Evolutionary conservation across 805 yeast genomes (phyloP), one percentile per base, ranked within the genome.

Genomic region (Kurtzmaniella fragi): DNA sequence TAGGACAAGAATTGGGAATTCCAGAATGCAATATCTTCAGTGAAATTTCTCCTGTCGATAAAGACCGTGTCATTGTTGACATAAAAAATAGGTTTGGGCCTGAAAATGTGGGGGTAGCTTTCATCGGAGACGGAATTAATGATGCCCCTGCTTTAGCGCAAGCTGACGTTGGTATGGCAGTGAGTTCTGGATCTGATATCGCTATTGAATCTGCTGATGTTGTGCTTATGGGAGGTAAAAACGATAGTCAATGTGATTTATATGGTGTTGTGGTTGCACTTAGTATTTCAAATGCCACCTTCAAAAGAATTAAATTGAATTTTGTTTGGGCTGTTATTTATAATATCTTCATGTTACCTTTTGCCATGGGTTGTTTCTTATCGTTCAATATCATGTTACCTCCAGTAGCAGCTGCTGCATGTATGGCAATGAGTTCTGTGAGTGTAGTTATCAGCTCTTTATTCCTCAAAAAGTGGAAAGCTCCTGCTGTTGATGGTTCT

Each of bases 131-230:
- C 62, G 99, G 99, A 43, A 86, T 93, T 48, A 93, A 93, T 59
- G 99, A 93, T 57, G 95, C 98, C 0, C 97, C 99, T 0, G 98
- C 98, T 0, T 71, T 93, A 40, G 95, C 87, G 1, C 75, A 83
- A 40, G 84, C 96, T 1, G 87, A 89, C 48, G 63, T 93, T 14
- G 99, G 99, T 17, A 79, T 95, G 51, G 93, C 98, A 9, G 78
- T 95, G 42, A 82, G 95, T 8, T 77, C 95, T 0, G 96, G 98
- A 4, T 86, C 98, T 0, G 98, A 93, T 53, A 86, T 93, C 49
- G 98, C 99, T 1, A 84, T 93, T 48, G 96, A 90, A 48, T 86
- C 96, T n/a, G 96, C 99, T 0, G 96, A 89, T 59, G 76, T 93
- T 29, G 96, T 93, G 14, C 66, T 93, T 12, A 59, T 86, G 54